Conservation (phyloP, 768 basidiomycete genomes). For the Pulveroboletus frians region DNA sequence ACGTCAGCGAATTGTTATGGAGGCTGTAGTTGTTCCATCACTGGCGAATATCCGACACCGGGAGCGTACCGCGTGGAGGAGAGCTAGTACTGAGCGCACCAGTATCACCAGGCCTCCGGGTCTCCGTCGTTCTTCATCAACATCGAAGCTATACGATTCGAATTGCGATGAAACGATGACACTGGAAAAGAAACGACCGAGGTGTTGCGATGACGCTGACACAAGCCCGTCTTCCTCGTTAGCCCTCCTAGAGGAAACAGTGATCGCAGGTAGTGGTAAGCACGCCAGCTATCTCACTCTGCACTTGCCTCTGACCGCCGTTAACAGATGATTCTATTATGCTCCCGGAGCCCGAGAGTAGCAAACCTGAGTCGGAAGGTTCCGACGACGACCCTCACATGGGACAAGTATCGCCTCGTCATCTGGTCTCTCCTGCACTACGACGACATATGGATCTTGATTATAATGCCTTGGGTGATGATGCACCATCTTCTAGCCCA, state of each 20-base stretch:
- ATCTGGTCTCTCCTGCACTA: constrained; percentile 57
- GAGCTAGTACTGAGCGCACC: constrained; percentile 14
- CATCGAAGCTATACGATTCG: constrained; percentile 16
- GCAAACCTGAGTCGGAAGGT: constrained; percentile 21
- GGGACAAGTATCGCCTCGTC: constrained; percentile 67
- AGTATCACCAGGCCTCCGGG: constrained; percentile 4
- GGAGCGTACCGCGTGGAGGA: constrained; percentile 16
- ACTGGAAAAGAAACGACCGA: constrained; percentile 23
- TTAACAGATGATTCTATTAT: constrained; percentile 47
- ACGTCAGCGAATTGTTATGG: constrained; percentile 47
- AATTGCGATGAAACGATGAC: constrained; percentile 10
- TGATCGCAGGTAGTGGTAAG: constrained; percentile 34
- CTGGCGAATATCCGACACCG: constrained; percentile 26
- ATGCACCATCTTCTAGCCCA: constrained; percentile 44
- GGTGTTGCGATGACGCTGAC: constrained; percentile 17
- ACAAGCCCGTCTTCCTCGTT: constrained; percentile 15
- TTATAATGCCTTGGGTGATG: constrained; percentile 44
- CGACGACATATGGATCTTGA: constrained; percentile 35
- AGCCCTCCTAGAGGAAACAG: constrained; percentile 22
- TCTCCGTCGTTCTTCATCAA: constrained; percentile 27
- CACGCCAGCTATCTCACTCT: not conserved
- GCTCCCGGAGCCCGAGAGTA: constrained; percentile 10
- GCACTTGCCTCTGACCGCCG: constrained; percentile 1
- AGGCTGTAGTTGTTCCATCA: constrained; percentile 47
- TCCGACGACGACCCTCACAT: constrained; percentile 63